Percentiles rank a stretch among this genome's conserved stretches.
Evolutionary conservation across 1,139 yeast species (phyloP).

Genomic region (Diutina siamensis): DNA sequence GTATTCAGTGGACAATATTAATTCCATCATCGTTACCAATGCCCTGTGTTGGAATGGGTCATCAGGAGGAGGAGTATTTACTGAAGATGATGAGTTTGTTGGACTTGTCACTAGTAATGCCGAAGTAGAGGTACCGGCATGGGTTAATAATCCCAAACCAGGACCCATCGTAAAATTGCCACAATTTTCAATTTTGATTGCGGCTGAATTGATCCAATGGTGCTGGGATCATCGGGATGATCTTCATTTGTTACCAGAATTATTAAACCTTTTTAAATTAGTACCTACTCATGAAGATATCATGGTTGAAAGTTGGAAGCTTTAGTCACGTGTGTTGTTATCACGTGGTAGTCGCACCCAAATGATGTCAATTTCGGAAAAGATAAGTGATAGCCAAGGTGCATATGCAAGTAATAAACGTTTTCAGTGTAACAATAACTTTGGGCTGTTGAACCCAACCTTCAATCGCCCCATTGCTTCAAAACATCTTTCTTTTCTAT

Average conservation of each 20-base stretch:
- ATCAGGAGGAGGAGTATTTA: not conserved
- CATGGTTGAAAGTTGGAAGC: not conserved
- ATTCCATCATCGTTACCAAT: not conserved
- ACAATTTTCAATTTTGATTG: not conserved
- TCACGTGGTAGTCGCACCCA: too few species aligned
- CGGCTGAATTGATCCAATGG: not conserved
- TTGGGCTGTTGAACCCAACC: too few species aligned
- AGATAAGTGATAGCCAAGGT: too few species aligned
- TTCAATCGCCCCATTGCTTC: too few species aligned
- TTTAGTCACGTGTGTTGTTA: not conserved
- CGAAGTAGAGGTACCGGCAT: slow-evolving; percentile 4
- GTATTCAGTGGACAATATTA: not conserved
- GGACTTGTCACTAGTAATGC: not conserved
- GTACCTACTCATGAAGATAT: not conserved
- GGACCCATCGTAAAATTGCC: not conserved
- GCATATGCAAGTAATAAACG: too few species aligned
- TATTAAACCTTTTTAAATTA: not conserved
- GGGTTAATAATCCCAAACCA: not conserved
- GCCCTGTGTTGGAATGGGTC: slow-evolving; percentile 5
- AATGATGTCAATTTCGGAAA: too few species aligned
- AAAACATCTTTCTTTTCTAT: too few species aligned
- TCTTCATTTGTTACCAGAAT: not conserved
- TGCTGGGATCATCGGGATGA: not conserved
- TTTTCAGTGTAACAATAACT: too few species aligned
- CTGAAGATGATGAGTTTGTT: not conserved